phyloP scores from a whole-genome alignment of 192 early-diverging fungal species.

The Coemansia sp. region DNA sequence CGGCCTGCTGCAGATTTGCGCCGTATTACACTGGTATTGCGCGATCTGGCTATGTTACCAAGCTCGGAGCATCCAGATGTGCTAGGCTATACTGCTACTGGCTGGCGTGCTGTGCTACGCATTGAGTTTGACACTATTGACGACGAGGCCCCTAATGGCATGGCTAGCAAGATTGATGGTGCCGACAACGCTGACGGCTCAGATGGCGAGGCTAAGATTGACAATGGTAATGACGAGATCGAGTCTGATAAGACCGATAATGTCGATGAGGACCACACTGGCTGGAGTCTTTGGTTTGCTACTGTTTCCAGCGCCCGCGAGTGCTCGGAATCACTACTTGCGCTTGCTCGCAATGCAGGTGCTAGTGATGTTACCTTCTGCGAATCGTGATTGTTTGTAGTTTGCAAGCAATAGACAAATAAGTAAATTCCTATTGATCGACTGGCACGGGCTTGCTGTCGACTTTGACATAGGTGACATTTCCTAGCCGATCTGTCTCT shows the following conservation, averaged over 20 bases:
- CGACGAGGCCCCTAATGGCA: background rate
- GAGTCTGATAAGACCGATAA: background rate
- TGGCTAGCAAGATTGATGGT: background rate
- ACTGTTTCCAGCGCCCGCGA: conserved; percentile 40
- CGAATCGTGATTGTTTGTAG: background rate
- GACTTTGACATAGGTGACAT: conserved; percentile 31
- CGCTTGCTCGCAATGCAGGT: conserved; percentile 18
- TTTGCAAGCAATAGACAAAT: background rate
- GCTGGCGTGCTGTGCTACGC: conserved; percentile 46
- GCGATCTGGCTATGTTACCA: background rate
- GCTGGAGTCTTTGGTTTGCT: conserved; percentile 48
- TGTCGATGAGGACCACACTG: background rate
- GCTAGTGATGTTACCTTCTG: conserved; percentile 12
- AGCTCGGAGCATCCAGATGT: background rate
- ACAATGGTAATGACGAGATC: background rate
- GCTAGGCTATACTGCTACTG: conserved; percentile 29
- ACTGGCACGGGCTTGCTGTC: background rate
- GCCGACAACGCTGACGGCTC: background rate
- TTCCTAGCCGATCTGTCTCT: conserved; percentile 41
- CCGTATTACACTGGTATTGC: conserved; percentile 20
- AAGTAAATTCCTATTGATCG: background rate
- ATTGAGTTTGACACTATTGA: conserved; percentile 34
- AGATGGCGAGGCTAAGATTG: background rate
- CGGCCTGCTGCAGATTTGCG: conserved; percentile 37
- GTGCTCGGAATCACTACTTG: conserved; percentile 38